Evolutionary conservation across 1,284 basidiomycete species (phyloP), one percentile per base, ranked within the genome.

Genomic region (Veloporphyrellus conicus): DNA sequence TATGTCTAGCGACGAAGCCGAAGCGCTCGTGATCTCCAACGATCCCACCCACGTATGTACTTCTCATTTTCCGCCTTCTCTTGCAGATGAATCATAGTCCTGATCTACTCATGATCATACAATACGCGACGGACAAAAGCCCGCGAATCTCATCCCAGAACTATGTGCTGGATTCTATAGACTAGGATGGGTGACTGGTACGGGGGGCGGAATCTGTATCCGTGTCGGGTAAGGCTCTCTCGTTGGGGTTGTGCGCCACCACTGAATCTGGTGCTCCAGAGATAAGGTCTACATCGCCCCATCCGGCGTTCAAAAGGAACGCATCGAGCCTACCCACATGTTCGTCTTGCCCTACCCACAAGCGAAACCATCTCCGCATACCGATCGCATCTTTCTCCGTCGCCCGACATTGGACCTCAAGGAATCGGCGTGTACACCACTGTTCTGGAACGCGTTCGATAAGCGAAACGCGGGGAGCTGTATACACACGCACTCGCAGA

Each of bases 401-500:
- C 78, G 82, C 27, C 89, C 90, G 3, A 71, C 70, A 14, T 66
- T 74, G 53, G 77, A 80, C 54, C 71, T 90, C 53, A 89, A 85
- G 58, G 87, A 90, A 60, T 87, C 84, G 1, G 85, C 85, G 2
- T 91, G 88, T 65, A 92, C 90, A 0, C 90, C 90, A 7, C 70
- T 93, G n/a, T 93, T 93, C 71, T 92, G 87, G 87, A 91, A 91
- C 62, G 88, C 90, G 3, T 93, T 90, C 63, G 84, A 86, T 25
- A 68, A 86, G 57, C 74, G 88, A 18, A 72, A 78, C 43, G 89
- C 88, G 3, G 84, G 85, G 1, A 85, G 87, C 41, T 92, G 89
- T 58, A 90, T 93, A 52, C 90, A 93, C 62, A 92, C 90, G 0
- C 90, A 93, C 63, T 87, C 83, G 1, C 90, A 92, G 62, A 77